Evolutionary conservation across 2,329 filamentous ascomycete species (phyloP).

Genomic region (Diatrype stigma): DNA sequence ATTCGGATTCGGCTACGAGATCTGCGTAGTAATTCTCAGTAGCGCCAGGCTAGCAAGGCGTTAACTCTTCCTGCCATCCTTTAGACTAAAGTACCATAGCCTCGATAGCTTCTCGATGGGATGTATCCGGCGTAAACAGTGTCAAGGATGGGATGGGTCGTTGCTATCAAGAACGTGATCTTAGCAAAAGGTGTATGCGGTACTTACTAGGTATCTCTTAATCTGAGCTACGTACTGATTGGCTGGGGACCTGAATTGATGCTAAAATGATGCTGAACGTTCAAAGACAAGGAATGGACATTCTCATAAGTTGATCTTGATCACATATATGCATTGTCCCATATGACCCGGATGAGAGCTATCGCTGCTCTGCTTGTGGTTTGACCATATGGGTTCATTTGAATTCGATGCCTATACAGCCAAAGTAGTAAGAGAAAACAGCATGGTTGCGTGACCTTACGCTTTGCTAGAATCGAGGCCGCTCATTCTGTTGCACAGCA

Average conservation of each 20-base stretch:
- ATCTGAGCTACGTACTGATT: no score
- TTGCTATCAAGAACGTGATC: not conserved
- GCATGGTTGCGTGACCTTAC: not conserved
- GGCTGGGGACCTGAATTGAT: no score
- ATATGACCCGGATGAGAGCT: no score
- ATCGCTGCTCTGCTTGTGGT: no score
- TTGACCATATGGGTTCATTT: no score
- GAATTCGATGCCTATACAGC: not conserved
- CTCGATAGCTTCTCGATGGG: not conserved
- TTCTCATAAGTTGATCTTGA: no score
- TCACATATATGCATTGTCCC: no score
- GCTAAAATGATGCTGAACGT: no score
- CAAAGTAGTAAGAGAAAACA: not conserved
- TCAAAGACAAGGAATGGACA: no score
- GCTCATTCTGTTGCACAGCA: not conserved
- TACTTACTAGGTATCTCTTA: not conserved
- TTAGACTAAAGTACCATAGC: not conserved
- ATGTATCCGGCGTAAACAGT: not conserved
- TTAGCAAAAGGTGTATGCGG: not conserved
- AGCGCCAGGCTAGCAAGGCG: not conserved
- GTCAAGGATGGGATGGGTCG: not conserved
- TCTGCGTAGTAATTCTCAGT: not conserved
- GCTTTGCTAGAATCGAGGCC: not conserved
- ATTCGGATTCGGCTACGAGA: not conserved
- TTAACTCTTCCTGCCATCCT: not conserved